Percentiles rank a stretch among this genome's conserved stretches.
Evolutionary conservation across 106 monocot species (phyloP).

Genomic region (Xerophyta viscosa): DNA sequence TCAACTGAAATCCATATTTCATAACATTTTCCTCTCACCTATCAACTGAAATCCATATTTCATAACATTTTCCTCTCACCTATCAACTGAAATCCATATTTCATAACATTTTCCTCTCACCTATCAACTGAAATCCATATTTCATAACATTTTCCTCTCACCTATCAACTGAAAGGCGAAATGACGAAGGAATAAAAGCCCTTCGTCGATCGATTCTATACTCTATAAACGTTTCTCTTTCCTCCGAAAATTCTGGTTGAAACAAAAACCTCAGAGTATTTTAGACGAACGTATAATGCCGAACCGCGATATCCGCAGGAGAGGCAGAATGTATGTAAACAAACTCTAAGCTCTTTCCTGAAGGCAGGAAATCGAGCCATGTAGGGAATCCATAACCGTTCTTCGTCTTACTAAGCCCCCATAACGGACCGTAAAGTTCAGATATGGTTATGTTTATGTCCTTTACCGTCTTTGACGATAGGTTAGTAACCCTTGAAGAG

Average conservation of each 20-base stretch:
- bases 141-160: too few species aligned
- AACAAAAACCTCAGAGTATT: background rate
- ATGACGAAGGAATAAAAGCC: too few species aligned
- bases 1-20: too few species aligned
- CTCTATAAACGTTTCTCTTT: background rate
- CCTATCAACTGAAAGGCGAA: too few species aligned
- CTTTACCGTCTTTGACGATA: constrained; percentile 36
- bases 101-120: too few species aligned
- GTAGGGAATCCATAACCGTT: constrained; percentile 45
- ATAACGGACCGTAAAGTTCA: constrained; percentile 52
- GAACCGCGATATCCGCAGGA: constrained; percentile 36
- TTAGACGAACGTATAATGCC: constrained; percentile 39
- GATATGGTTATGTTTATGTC: constrained; percentile 34
- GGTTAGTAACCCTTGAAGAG: constrained; percentile 50
- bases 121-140: too few species aligned
- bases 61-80: too few species aligned
- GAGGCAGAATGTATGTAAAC: constrained; percentile 60
- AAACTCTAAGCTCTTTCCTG: constrained; percentile 61
- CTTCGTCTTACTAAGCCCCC: constrained; percentile 42
- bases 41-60: too few species aligned
- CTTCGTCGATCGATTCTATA: too few species aligned
- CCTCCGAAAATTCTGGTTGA: constrained; percentile 1
- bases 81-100: too few species aligned
- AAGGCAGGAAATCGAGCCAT: constrained; percentile 41
- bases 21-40: too few species aligned